Evolutionary conservation across 768 basidiomycete genomes (phyloP).

Genomic region (Boletus sp.): DNA sequence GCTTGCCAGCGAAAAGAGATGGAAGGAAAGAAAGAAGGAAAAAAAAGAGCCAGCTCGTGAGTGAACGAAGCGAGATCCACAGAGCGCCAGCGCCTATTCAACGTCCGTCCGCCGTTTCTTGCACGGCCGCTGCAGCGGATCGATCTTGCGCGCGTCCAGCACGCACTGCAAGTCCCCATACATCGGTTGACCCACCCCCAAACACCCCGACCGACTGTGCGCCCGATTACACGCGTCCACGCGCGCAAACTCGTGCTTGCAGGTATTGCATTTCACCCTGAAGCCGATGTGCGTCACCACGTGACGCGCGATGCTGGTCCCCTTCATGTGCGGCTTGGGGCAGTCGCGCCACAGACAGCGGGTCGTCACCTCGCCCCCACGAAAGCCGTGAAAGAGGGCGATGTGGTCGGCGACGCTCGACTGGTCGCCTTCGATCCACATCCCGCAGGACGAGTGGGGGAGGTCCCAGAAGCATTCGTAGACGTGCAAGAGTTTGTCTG

Average conservation of each 20-base stretch:
- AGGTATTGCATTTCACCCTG: constrained; percentile 29
- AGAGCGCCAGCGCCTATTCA: not conserved
- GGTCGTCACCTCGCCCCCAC: constrained; percentile 30
- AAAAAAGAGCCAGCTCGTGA: not conserved
- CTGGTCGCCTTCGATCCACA: constrained; percentile 37
- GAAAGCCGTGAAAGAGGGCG: constrained; percentile 30
- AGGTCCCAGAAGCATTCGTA: constrained; percentile 33
- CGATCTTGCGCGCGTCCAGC: constrained; percentile 30
- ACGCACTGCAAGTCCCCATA: constrained; percentile 28
- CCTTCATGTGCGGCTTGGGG: constrained; percentile 29
- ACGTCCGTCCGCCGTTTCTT: constrained; percentile 34
- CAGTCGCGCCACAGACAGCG: constrained; percentile 34
- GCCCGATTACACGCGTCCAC: constrained; percentile 36
- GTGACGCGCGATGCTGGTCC: constrained; percentile 33
- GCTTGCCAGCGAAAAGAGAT: not conserved
- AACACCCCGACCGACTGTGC: constrained; percentile 31
- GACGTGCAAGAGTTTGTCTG: constrained; percentile 26
- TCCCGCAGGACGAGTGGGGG: constrained; percentile 24
- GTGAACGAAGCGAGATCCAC: not conserved
- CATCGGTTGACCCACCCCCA: constrained; percentile 31
- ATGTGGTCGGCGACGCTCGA: constrained; percentile 33
- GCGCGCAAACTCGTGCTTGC: constrained; percentile 33
- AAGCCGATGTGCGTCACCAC: constrained; percentile 34
- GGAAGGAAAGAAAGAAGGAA: not conserved
- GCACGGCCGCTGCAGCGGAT: constrained; percentile 14